Base-by-base conservation (phyloP, 2,329 filamentous ascomycete genomes). In the Graphiopsis chlorocephala region DNA sequence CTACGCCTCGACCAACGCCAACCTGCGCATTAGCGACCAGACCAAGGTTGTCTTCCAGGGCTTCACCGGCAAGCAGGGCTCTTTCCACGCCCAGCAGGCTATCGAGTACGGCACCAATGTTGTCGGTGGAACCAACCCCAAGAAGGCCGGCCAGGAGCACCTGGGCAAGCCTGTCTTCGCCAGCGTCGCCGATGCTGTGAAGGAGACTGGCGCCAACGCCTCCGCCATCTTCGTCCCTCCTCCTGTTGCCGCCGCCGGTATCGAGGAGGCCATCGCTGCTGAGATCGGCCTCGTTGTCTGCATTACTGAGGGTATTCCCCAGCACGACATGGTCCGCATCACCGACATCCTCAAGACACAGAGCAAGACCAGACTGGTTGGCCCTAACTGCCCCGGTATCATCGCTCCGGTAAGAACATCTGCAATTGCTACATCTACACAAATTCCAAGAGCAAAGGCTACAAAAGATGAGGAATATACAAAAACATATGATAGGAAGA, bases 241-340 rank as follows among this genome's bases (percentile, higher is more conserved):
- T 69, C 92, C 95, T 71, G 78, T 98, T 74, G 95, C 95, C 71
- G 95, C 95, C 69, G 89, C 89, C 73, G 90, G 93, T 87, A 99
- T 99, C 73, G 94, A 98, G 83, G 95, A 99, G 84, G 95, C 95
- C 73, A 89, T 99, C 76, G 83, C 85, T 73, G 95, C 95, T 72
- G 95, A 99, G 83, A 89, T 99, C 66, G 92, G 93, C 70, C 88
- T 99, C 68, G 91, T 96, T 74, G 95, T 99, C 75, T 97, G 93
- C 80, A 98, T 98, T 76, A 98, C 94, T 67, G 94, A 98, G 85
- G 94, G 94, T 78, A 97, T 97, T 74, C 94, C 93, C 72, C 94
- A 97, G 82, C 93, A 97, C 81, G 93, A 99, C 84, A 99, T 99
- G 95, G 93, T 98, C 74, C 93, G 94, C 83, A 97, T 98, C 81